These are phyloP conservation scores for Pontederia crassipes DNA, from an alignment of 176 grass and related monocot genomes.

Conservation along the genomic window DNA sequence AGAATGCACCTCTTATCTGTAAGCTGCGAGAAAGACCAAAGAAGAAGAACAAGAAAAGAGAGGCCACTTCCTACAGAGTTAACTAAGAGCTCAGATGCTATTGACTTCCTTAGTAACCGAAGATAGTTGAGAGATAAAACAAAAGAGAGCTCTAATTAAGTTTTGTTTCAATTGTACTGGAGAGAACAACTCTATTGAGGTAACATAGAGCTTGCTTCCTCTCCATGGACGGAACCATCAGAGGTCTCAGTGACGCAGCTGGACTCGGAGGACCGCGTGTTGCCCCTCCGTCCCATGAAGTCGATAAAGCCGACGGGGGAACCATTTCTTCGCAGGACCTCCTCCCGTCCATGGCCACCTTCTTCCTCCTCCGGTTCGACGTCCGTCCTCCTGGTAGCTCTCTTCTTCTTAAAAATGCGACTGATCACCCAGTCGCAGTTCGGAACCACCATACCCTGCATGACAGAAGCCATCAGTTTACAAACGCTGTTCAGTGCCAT, in stretches of 20 bases:
- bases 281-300: background rate
- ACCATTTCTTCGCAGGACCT: background rate
- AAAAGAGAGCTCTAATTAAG: too few species aligned
- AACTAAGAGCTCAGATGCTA: too few species aligned
- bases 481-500: background rate
- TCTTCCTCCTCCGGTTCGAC: conserved; percentile 10
- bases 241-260: too few species aligned
- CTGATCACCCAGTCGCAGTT: conserved; percentile 24
- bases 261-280: too few species aligned
- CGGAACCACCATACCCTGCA: conserved; percentile 15
- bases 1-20: too few species aligned
- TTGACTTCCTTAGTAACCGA: too few species aligned
- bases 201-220: conserved; percentile 15
- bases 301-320: background rate
- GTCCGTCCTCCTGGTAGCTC: conserved; percentile 13
- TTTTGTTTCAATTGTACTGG: background rate
- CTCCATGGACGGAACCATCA: conserved; percentile 6
- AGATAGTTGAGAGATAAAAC: too few species aligned
- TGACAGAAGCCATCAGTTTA: background rate
- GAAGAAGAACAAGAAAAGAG: too few species aligned
- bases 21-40: too few species aligned
- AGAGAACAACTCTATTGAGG: background rate
- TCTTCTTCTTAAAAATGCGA: conserved; percentile 38
- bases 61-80: too few species aligned
- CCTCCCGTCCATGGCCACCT: background rate